Evolutionary conservation across 306 rosid genomes (phyloP).

Genomic region (Ammopiptanthus mongolicus): DNA sequence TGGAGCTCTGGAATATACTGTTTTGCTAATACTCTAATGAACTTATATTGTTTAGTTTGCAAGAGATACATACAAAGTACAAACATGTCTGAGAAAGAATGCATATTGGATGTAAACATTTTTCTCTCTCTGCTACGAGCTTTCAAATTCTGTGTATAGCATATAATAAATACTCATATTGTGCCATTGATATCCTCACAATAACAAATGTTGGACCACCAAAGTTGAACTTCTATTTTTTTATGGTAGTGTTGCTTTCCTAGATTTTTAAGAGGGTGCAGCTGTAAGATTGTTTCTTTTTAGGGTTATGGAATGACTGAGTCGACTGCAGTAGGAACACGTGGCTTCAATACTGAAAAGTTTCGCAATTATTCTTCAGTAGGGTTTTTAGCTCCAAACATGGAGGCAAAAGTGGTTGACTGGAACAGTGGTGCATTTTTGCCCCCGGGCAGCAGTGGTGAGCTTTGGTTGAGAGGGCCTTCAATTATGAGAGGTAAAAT

Average conservation of each 20-base stretch:
- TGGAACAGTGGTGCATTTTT: conserved; percentile 47
- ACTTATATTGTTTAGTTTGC: neutral
- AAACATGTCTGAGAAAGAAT: neutral
- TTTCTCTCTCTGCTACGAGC: neutral
- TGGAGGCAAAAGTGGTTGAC: conserved; percentile 80
- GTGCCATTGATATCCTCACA: neutral
- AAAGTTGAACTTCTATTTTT: conserved; percentile 5
- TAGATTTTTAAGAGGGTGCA: conserved; percentile 9
- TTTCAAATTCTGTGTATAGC: neutral
- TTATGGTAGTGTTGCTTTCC: conserved; percentile 9
- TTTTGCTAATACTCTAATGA: neutral
- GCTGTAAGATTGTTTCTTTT: conserved; percentile 19
- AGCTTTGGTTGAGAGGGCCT: conserved; percentile 88
- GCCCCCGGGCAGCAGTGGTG: conserved; percentile 74
- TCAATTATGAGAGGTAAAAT: conserved; percentile 68
- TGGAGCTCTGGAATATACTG: neutral
- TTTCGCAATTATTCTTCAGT: conserved; percentile 53
- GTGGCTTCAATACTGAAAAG: conserved; percentile 71
- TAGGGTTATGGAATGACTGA: conserved; percentile 98
- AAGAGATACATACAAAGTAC: neutral
- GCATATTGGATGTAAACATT: neutral
- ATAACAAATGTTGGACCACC: neutral
- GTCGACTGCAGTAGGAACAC: conserved; percentile 75
- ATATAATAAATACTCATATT: neutral
- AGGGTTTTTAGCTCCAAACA: conserved; percentile 87